Base-by-base conservation (phyloP, 2,329 filamentous ascomycete species). In the Rasamsonia emersonii region DNA sequence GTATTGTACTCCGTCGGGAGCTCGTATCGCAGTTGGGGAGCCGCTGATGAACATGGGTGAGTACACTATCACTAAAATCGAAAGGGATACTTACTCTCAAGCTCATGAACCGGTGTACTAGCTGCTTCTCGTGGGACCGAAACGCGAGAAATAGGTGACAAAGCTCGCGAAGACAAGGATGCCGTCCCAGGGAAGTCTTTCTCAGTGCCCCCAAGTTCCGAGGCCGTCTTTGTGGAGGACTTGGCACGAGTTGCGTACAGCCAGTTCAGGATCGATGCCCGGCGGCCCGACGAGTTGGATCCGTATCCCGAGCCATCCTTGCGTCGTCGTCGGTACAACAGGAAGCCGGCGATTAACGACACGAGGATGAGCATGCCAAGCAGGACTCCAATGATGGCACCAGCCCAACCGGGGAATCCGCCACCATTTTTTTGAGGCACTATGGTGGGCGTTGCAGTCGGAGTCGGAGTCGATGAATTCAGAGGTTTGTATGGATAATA, bases 361-460 rank as follows among this genome's bases (percentile, higher is more conserved):
- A n/a, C 20, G 20, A n/a, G 7, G 1, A 42, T 19, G 11, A 47
- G 27, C 1, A 53, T 16, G 3, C 46, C 48, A 2, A 43, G 15
- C 2, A 53, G 28, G 3, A 49, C 44, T 4, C 50, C 50, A 9
- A 53, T 43, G 17, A 82, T 70, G 1, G 78, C 75, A 0, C 68
- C 69, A 2, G 79, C 66, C 65, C 73, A 81, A 4, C 55, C 55
- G 0, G 76, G 73, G 3, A 73, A 65, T 2, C 56, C 50, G 4
- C 44, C 43, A 6, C 42, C 38, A 5, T 46, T 32, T n/a, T n/a
- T n/a, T 5, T 25, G 20, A 23, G 20, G 20, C n/a, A n/a, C n/a
- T n/a, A n/a, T n/a, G 20, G 7, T 23, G 7, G 20, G 20, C n/a
- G n/a, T 23, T 8, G n/a, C n/a, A n/a, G 8, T 23, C 8, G 20